Evolutionary conservation across 805 yeast species (phyloP).

Genomic region (Hanseniaspora valbyensis): DNA sequence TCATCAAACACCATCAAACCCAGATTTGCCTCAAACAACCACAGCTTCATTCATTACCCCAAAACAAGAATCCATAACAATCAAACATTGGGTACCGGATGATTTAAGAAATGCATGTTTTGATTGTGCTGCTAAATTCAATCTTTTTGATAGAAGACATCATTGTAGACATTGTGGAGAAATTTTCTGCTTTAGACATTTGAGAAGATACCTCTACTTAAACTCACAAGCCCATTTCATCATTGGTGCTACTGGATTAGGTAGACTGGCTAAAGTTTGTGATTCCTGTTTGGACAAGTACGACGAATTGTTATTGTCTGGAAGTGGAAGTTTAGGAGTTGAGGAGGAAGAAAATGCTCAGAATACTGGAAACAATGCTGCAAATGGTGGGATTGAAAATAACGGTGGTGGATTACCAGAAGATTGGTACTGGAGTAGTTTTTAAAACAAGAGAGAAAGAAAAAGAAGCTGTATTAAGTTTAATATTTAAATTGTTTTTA

Average conservation of each 20-base stretch:
- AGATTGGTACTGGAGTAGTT: slow-evolving; percentile 73
- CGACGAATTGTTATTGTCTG: slow-evolving; percentile 34
- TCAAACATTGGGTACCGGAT: slow-evolving; percentile 68
- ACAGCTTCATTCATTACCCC: slow-evolving; percentile 11
- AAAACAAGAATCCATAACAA: slow-evolving; percentile 31
- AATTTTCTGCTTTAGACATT: slow-evolving; percentile 61
- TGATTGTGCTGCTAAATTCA: slow-evolving; percentile 56
- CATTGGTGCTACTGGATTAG: slow-evolving; percentile 53
- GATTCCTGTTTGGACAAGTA: slow-evolving; percentile 54
- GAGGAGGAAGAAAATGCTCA: slow-evolving; percentile 8
- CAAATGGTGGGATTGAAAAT: slow-evolving; percentile 16
- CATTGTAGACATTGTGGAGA: slow-evolving; percentile 84
- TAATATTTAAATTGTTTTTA: background rate
- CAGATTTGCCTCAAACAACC: background rate
- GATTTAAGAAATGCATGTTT: slow-evolving; percentile 51
- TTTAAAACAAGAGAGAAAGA: slow-evolving; percentile 25
- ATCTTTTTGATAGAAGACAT: slow-evolving; percentile 67
- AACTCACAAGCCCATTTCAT: slow-evolving; percentile 51
- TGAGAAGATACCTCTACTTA: slow-evolving; percentile 44
- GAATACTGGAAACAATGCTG: background rate
- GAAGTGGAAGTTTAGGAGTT: slow-evolving; percentile 11
- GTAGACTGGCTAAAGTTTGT: slow-evolving; percentile 53
- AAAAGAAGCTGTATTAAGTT: too few relatives aligned
- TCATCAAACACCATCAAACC: background rate
- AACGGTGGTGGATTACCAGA: slow-evolving; percentile 13